A percentile compares a stretch with the other conserved stretches of the same genome.
Evolutionary conservation across 1,139 yeast species (phyloP).

Genomic region (Wickerhamomyces sp.): DNA sequence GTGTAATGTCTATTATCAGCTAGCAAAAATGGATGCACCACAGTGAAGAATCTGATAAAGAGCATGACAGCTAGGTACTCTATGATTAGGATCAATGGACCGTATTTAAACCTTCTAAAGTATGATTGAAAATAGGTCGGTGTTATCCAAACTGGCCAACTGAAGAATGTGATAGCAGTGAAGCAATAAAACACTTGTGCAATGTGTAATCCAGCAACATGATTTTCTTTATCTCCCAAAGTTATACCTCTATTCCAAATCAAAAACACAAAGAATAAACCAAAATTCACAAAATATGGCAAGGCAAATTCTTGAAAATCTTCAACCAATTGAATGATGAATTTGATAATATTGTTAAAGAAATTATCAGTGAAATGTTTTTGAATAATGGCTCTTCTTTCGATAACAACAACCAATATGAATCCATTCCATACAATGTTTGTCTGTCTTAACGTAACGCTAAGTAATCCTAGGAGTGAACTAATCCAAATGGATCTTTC

Average conservation of each 20-base stretch:
- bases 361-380: constrained; percentile 31
- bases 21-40: constrained; percentile 82
- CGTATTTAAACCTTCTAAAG: constrained; percentile 22
- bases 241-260: constrained; percentile 70
- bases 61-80: constrained; percentile 38
- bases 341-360: constrained; percentile 33
- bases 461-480: constrained; percentile 46
- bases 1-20: constrained; percentile 95
- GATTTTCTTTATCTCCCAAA: constrained; percentile 84
- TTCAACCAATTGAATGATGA: constrained; percentile 30
- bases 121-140: constrained; percentile 34
- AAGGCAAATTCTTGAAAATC: constrained; percentile 29
- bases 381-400: constrained; percentile 38
- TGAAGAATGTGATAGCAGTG: constrained; percentile 54
- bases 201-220: constrained; percentile 61
- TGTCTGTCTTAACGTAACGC: constrained; percentile 82
- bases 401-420: constrained; percentile 51
- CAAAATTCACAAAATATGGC: constrained; percentile 53
- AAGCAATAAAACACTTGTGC: constrained; percentile 81
- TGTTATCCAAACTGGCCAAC: constrained; percentile 67
- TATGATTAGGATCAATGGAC: constrained; percentile 24
- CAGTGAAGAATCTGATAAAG: constrained; percentile 55
- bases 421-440: constrained; percentile 83
- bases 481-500: constrained; percentile 28
- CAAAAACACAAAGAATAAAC: constrained; percentile 51